Base-by-base conservation (phyloP, 2,329 filamentous ascomycete species). In the Colletotrichum orchidophilum region DNA sequence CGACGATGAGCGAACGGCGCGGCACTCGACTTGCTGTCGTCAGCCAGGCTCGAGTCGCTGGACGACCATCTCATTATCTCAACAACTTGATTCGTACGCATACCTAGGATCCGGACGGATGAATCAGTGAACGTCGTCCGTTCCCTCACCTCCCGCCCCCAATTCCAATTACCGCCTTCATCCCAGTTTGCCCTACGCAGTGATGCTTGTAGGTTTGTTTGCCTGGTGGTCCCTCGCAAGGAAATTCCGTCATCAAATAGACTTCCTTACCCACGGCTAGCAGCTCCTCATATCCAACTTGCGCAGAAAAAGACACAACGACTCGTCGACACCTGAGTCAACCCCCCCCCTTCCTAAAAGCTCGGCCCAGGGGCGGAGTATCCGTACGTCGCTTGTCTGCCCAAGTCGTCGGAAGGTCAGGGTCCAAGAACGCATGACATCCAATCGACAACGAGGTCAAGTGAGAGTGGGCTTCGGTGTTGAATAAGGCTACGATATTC, bases 241-340 rank as follows among this genome's bases (percentile, higher is more conserved):
- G 33, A 55, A 66, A 61, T 70, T 70, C 63, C 67, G 67, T 70
- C 63, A 66, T 70, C 49, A 57, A 57, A 61, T 70, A 66, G 50
- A 70, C 63, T 70, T 66, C 24, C 24, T 42, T 21, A 21, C 11
- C n/a, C 42, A 50, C 61, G 54, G 66, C 33, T 59, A 21, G 52
- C 35, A 24, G 21, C 60, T 21, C 35, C 29, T 24, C 46, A 29
- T 42, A 42, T 59, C 18, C 49, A 42, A 42, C 18, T 46, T 46
- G 18, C 39, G 39, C 15, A 57, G 21, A 57, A 52, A 29, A 52
- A 4, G 3, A 57, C 31, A 35, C 15, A 46, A n/a, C 18, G 15
- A 9, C 18, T n/a, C 39, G 39, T 46, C 39, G 39, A 46, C 31
- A 31, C 53, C 29, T 53, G 35, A 61, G 58, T 55, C 63, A 33